Conservation (phyloP, 768 basidiomycete species). For the Kwoniella bestiolae region DNA sequence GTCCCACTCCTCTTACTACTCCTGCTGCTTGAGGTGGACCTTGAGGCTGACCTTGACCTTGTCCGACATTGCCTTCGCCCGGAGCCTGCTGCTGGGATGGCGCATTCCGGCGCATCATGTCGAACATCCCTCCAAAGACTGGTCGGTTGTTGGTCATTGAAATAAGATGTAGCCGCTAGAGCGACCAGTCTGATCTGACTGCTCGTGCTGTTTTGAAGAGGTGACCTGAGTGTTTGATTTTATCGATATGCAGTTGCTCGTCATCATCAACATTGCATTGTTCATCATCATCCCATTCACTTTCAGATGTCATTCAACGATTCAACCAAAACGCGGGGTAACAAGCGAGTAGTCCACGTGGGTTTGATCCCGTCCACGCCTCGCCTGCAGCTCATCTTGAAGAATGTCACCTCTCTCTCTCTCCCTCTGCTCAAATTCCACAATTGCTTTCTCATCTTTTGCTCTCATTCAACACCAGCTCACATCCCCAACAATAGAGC, state of each 20-base stretch:
- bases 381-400: not conserved
- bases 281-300: not conserved
- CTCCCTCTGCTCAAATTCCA: not conserved
- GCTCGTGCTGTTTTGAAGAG: too few relatives aligned
- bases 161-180: not conserved
- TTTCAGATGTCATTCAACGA: not conserved
- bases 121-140: constrained; percentile 19
- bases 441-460: constrained; percentile 27
- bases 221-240: not conserved
- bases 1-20: constrained; percentile 8
- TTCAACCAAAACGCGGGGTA: not conserved
- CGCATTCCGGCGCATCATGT: constrained; percentile 19
- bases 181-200: too few relatives aligned
- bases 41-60: not conserved
- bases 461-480: constrained; percentile 20
- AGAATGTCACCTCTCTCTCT: not conserved
- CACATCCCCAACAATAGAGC: constrained; percentile 21
- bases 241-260: not conserved
- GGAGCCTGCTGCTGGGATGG: constrained; percentile 3
- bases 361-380: constrained; percentile 4
- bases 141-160: constrained; percentile 13
- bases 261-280: not conserved
- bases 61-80: not conserved
- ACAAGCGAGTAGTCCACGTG: not conserved
- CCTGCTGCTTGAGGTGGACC: not conserved